Base-by-base conservation (phyloP, 2,329 filamentous ascomycete species). In the Fusarium coicis region DNA sequence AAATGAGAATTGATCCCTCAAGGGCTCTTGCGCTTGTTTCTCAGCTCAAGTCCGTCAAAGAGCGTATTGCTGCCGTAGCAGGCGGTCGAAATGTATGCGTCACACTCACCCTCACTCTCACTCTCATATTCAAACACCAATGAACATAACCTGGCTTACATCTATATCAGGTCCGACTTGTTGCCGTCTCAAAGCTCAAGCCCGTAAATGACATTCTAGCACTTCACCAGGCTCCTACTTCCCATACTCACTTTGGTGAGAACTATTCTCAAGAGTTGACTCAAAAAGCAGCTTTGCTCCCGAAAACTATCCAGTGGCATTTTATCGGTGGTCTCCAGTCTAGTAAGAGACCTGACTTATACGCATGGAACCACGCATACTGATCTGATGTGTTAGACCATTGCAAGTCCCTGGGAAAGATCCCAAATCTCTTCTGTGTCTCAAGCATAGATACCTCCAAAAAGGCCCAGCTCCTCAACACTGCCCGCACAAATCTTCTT, bases 151-250 rank as follows among this genome's bases (percentile, higher is more conserved):
- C 55, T 54, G 58, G 66, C 77, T 79, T 44, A 79, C 66, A 78
- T 63, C 42, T 49, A 15, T 8, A 23, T 30, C 60, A 94, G 91
- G 89, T 96, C 72, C 92, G 96, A 52, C 88, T 99, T 43, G 95
- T 99, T 46, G 96, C 96, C 34, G 96, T 99, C 55, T 98, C 95
- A 44, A 99, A 99, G 83, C 88, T 98, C 74, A 98, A 99, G 84
- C 96, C 96, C 19, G 94, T 92, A 66, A 93, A 93, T 78, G 96
- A 99, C 81, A 93, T 99, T 77, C 87, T 97, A 62, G 92, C 95
- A 36, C 89, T 99, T 2, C 92, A 97, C 84, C 86, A 89, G 76
- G 82, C 86, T 0, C 85, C 87, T 2, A 81, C 84, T 36, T 82
- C 84, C 2, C 93, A 95, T 61, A 76, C 86, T 23, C 94, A 99